phyloP scores from a whole-genome alignment of 148 eudicot genomes.

The Euryodendron excelsum region DNA sequence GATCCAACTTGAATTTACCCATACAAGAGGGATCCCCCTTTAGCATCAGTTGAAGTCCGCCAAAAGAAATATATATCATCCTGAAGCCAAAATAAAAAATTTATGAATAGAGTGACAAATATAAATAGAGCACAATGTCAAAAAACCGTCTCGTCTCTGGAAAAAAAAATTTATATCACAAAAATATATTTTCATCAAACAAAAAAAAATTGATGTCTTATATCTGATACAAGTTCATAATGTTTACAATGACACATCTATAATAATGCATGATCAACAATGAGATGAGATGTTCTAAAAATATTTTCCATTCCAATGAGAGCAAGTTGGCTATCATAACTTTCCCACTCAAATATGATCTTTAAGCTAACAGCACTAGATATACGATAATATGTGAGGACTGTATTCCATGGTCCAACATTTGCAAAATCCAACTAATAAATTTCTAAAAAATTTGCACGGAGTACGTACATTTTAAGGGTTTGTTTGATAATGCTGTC shows the following conservation, averaged over 20 bases:
- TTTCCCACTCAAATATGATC: neutral
- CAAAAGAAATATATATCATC: slow-evolving; percentile 67
- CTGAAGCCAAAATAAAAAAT: slow-evolving; percentile 26
- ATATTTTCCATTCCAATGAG: neutral
- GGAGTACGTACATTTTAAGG: slow-evolving; percentile 55
- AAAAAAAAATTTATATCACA: neutral
- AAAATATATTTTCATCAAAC: neutral
- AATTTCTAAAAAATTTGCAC: neutral
- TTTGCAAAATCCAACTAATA: neutral
- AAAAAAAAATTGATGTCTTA: neutral
- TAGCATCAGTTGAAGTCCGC: slow-evolving; percentile 82
- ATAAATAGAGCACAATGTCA: neutral
- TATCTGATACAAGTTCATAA: neutral
- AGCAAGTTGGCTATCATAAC: neutral
- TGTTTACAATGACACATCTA: neutral
- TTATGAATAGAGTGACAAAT: neutral
- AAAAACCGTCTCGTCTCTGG: neutral
- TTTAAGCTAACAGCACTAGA: neutral
- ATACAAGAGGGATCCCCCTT: slow-evolving; percentile 53
- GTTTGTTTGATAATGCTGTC: too few species aligned
- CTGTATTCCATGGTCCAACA: too few species aligned
- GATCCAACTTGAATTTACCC: slow-evolving; percentile 56
- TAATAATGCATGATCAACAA: neutral
- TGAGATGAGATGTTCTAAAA: neutral
- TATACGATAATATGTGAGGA: neutral